Conservation (phyloP, 306 rosid species). For the Echinosophora koreensis region DNA sequence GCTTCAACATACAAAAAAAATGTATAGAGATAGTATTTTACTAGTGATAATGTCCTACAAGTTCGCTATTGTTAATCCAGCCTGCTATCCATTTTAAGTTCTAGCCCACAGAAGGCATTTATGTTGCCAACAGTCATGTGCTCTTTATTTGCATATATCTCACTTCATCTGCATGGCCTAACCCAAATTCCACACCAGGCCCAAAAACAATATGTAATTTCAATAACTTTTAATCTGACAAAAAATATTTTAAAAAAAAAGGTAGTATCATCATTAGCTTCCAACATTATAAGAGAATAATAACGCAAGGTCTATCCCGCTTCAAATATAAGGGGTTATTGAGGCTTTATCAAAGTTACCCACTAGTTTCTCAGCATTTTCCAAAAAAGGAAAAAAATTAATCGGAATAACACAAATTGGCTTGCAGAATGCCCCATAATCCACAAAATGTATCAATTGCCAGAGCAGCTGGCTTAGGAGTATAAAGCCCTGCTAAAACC, state of each 20-base stretch:
- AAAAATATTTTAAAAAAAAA: neutral
- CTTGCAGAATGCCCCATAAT: constrained; percentile 54
- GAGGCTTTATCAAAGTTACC: constrained; percentile 59
- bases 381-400: constrained; percentile 35
- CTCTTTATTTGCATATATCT: too few relatives aligned
- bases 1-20: too few relatives aligned
- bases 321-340: constrained; percentile 74
- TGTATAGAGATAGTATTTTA: too few relatives aligned
- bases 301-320: constrained; percentile 58
- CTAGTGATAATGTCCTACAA: too few relatives aligned
- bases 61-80: too few relatives aligned
- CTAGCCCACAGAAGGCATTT: neutral
- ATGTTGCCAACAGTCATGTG: neutral
- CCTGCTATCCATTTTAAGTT: too few relatives aligned
- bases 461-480: constrained; percentile 49
- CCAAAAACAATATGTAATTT: neutral
- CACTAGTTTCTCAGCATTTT: constrained; percentile 57
- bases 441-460: constrained; percentile 53
- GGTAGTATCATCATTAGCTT: constrained; percentile 46
- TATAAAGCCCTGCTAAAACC: constrained; percentile 49
- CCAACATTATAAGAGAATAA: constrained; percentile 47
- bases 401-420: constrained; percentile 55
- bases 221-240: neutral
- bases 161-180: neutral
- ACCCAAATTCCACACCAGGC: neutral